Percentiles rank a stretch among this genome's conserved stretches.
Conservation (phyloP, 1,284 basidiomycete species). For the Ustilago loliicola region DNA sequence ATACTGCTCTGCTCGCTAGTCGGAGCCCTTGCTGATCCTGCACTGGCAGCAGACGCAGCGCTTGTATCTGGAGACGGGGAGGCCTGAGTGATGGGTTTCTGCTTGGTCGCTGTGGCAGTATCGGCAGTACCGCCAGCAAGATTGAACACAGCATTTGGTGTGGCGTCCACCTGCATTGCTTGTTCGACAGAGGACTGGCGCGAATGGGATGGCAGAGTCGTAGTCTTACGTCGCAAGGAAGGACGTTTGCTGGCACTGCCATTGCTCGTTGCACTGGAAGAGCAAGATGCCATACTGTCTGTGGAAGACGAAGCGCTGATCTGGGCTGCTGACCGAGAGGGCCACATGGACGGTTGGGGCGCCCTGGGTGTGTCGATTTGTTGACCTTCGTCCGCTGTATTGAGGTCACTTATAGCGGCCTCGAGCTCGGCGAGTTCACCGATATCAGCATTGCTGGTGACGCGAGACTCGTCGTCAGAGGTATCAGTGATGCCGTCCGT, state of each 20-base stretch:
- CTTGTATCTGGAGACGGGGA: neutral
- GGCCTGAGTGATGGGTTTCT: neutral
- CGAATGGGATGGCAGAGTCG: constrained; percentile 37
- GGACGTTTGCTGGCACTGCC: constrained; percentile 14
- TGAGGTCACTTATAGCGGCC: constrained; percentile 39
- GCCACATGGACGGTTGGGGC: constrained; percentile 29
- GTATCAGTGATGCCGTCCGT: constrained; percentile 27
- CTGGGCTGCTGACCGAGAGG: constrained; percentile 17
- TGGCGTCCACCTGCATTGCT: constrained; percentile 8
- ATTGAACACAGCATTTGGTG: neutral
- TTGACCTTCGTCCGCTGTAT: constrained; percentile 26
- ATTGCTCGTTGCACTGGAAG: constrained; percentile 11
- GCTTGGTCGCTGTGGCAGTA: neutral
- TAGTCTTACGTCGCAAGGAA: constrained; percentile 35
- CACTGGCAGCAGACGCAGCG: neutral
- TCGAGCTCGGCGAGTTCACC: constrained; percentile 49
- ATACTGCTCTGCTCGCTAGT: neutral
- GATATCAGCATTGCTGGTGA: constrained; percentile 46
- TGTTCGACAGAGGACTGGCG: constrained; percentile 47
- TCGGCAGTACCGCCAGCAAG: neutral
- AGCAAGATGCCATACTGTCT: constrained; percentile 21
- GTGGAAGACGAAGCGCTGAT: constrained; percentile 35
- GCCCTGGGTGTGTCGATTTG: constrained; percentile 35
- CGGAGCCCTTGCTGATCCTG: neutral
- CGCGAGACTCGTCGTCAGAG: constrained; percentile 54